phyloP scores from a whole-genome alignment of 257 asterid species.

The Marsdenia floribunda region DNA sequence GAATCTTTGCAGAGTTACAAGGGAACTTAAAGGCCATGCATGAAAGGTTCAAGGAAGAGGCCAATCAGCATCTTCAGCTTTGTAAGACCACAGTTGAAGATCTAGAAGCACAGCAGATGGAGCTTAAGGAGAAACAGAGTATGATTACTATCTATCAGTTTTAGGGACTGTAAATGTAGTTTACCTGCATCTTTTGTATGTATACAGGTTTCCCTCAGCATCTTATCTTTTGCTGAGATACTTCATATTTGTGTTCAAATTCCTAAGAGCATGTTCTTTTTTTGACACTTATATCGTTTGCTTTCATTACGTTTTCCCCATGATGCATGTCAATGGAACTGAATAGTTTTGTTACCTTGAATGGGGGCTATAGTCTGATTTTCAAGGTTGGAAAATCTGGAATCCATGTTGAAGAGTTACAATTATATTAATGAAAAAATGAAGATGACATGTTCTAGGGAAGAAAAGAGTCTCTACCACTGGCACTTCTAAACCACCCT shows the following conservation, averaged over 20 bases:
- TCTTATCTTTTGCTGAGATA: neutral
- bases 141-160: constrained; percentile 18
- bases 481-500: neutral
- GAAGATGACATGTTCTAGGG: neutral
- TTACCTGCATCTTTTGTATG: neutral
- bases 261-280: neutral
- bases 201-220: neutral
- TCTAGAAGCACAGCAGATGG: constrained; percentile 64
- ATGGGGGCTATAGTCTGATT: neutral
- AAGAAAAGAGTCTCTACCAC: neutral
- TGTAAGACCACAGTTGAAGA: constrained; percentile 54
- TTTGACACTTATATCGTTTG: neutral
- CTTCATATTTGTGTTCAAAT: neutral
- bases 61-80: constrained; percentile 58
- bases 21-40: constrained; percentile 54
- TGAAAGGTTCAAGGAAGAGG: constrained; percentile 63
- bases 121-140: constrained; percentile 77
- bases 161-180: neutral
- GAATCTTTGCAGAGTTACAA: constrained; percentile 55
- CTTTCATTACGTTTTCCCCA: neutral
- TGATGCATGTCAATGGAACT: neutral
- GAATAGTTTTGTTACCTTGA: neutral
- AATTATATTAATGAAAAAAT: neutral
- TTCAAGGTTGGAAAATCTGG: constrained; percentile 1
- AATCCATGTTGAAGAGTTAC: neutral